A percentile compares a stretch with the other conserved stretches of the same genome.
These are phyloP conservation scores for Tulasnella sp. DNA, from an alignment of 768 basidiomycete species.

Conservation along the genomic window DNA sequence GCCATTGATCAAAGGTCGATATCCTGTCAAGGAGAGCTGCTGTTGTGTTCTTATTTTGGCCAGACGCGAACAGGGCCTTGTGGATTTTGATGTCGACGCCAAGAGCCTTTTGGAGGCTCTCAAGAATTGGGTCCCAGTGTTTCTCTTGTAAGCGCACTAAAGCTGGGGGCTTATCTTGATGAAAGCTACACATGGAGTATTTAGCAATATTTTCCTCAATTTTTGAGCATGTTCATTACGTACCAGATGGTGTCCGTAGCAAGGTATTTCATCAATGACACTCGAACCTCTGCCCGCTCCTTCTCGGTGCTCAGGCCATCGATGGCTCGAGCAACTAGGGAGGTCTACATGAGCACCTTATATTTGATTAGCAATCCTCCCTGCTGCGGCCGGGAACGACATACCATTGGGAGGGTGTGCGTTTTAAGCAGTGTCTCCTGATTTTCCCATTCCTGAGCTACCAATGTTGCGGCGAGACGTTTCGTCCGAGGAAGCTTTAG, in stretches of 20 bases:
- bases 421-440: conserved; percentile 78
- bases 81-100: conserved; percentile 56
- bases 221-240: conserved; percentile 19
- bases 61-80: conserved; percentile 55
- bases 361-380: neutral
- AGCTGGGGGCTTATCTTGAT: conserved; percentile 61
- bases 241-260: conserved; percentile 94
- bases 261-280: conserved; percentile 66
- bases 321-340: conserved; percentile 77
- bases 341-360: conserved; percentile 47
- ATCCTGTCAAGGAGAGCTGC: conserved; percentile 46
- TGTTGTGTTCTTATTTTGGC: conserved; percentile 61
- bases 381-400: conserved; percentile 15
- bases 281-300: conserved; percentile 50
- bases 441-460: conserved; percentile 95
- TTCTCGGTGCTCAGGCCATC: conserved; percentile 55
- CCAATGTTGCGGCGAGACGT: conserved; percentile 62
- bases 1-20: conserved; percentile 61
- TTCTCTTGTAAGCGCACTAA: conserved; percentile 65
- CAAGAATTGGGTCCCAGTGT: conserved; percentile 82
- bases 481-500: conserved; percentile 62
- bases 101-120: conserved; percentile 63
- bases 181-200: conserved; percentile 45
- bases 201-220: neutral
- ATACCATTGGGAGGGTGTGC: conserved; percentile 82